A percentile compares a stretch with the other conserved stretches of the same genome.
Evolutionary conservation across 2,329 filamentous ascomycete genomes (phyloP).

Genomic region (Fusarium hainanense): DNA sequence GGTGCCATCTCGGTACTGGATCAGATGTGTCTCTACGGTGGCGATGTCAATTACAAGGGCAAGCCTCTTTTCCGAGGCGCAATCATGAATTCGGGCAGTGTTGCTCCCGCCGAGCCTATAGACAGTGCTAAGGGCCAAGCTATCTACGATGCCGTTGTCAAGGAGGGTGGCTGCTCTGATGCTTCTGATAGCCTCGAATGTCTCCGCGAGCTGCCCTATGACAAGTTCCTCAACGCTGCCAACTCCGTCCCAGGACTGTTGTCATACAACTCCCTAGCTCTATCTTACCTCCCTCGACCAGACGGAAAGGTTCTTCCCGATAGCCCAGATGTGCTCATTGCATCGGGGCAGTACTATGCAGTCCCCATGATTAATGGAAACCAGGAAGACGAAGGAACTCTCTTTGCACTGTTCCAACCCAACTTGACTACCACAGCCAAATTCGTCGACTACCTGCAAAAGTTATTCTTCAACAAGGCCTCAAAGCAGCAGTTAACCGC

Average conservation of each 20-base stretch:
- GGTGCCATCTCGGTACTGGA: slow-evolving; percentile 79
- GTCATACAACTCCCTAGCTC: slow-evolving; percentile 73
- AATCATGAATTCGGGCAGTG: slow-evolving; percentile 80
- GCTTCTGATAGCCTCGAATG: slow-evolving; percentile 70
- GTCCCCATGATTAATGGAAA: slow-evolving; percentile 72
- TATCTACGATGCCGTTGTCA: slow-evolving; percentile 71
- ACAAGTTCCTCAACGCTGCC: slow-evolving; percentile 70
- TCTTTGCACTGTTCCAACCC: slow-evolving; percentile 76
- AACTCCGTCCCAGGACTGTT: slow-evolving; percentile 77
- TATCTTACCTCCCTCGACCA: slow-evolving; percentile 80
- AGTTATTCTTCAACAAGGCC: slow-evolving; percentile 69
- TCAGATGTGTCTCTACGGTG: slow-evolving; percentile 79
- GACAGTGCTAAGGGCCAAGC: slow-evolving; percentile 74
- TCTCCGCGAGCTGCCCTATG: slow-evolving; percentile 70
- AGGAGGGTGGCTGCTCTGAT: slow-evolving; percentile 69
- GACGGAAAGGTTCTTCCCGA: slow-evolving; percentile 72
- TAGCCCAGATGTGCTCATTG: slow-evolving; percentile 70
- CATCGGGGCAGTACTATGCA: slow-evolving; percentile 60
- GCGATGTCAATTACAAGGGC: slow-evolving; percentile 79
- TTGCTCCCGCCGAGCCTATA: slow-evolving; percentile 70
- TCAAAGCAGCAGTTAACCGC: slow-evolving; percentile 60
- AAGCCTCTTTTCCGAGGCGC: slow-evolving; percentile 78
- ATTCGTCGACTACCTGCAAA: slow-evolving; percentile 70
- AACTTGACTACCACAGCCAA: slow-evolving; percentile 72
- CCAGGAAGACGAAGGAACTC: slow-evolving; percentile 83